Percentiles rank a stretch among this genome's conserved stretches.
Evolutionary conservation across 805 yeast genomes (phyloP).

Genomic region (Yarrowia phangngaensis): DNA sequence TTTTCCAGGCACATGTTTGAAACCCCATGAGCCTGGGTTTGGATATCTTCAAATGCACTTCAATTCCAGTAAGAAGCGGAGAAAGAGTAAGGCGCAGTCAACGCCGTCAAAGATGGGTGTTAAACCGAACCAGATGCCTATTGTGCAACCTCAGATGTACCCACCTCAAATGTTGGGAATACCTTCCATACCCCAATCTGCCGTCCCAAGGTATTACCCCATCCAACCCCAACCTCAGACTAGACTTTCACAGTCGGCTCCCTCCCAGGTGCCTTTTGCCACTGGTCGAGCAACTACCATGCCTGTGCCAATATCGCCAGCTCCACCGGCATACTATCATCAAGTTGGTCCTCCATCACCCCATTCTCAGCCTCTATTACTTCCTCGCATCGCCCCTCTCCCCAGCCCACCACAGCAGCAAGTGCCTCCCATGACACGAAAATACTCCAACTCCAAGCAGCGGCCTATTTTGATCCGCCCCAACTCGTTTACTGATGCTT

Average conservation of each 20-base stretch:
- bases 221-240: constrained; percentile 8
- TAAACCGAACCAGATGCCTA: no score
- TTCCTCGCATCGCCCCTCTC: constrained; percentile 8
- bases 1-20: constrained; percentile 59
- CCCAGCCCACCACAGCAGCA: constrained; percentile 11
- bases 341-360: constrained; percentile 24
- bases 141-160: constrained; percentile 9
- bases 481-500: no score
- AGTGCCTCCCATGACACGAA: constrained; percentile 7
- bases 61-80: constrained; percentile 27
- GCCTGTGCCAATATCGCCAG: constrained; percentile 14
- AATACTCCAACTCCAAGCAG: constrained; percentile 13
- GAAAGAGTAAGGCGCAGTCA: constrained; percentile 24
- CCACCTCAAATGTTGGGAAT: neutral
- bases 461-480: constrained; percentile 19
- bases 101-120: no score
- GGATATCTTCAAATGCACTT: constrained; percentile 51
- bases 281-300: neutral
- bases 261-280: constrained; percentile 8
- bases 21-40: constrained; percentile 58
- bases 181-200: no score
- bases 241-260: constrained; percentile 13
- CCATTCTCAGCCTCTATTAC: constrained; percentile 8
- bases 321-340: constrained; percentile 18
- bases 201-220: constrained; percentile 20